Conservation (phyloP, 2,329 filamentous ascomycete species). For the Aspergillus tubingensis region DNA sequence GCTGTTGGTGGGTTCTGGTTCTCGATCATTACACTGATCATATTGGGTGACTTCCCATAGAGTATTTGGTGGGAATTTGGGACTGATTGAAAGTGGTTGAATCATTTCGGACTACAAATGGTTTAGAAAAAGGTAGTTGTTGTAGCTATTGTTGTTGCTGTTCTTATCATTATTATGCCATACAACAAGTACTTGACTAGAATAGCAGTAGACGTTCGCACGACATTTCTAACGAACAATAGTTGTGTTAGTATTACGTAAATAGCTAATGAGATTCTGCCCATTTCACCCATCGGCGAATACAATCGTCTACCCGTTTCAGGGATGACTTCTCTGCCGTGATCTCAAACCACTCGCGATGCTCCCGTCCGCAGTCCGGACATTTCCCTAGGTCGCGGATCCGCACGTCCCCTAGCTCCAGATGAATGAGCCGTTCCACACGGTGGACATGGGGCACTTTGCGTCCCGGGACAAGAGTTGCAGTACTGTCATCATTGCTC, state of each 20-base stretch:
- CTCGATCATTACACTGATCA: too few relatives aligned
- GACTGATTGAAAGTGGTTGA: too few relatives aligned
- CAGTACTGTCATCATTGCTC: background rate
- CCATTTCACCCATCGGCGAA: constrained; percentile 85
- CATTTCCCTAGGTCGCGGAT: constrained; percentile 65
- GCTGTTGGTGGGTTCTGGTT: too few relatives aligned
- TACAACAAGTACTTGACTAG: too few relatives aligned
- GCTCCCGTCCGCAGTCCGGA: constrained; percentile 75
- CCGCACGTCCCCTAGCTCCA: constrained; percentile 70
- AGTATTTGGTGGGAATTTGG: too few relatives aligned
- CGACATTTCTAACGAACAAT: background rate
- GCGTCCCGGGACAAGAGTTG: constrained; percentile 41
- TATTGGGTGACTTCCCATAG: too few relatives aligned
- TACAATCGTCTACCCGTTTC: constrained; percentile 68
- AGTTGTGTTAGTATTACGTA: background rate
- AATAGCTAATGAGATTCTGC: constrained; percentile 54
- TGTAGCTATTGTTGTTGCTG: too few relatives aligned
- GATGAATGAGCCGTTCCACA: constrained; percentile 85
- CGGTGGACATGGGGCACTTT: constrained; percentile 85
- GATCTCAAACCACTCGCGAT: constrained; percentile 95
- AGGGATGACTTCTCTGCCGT: constrained; percentile 72
- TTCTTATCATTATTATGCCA: too few relatives aligned
- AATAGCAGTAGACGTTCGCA: too few relatives aligned
- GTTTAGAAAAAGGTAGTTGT: too few relatives aligned
- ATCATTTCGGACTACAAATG: too few relatives aligned